Evolutionary conservation across 2,329 filamentous ascomycete genomes (phyloP), one percentile per base, ranked within the genome.

Genomic region (Monilinia vaccinii-corymbosi): DNA sequence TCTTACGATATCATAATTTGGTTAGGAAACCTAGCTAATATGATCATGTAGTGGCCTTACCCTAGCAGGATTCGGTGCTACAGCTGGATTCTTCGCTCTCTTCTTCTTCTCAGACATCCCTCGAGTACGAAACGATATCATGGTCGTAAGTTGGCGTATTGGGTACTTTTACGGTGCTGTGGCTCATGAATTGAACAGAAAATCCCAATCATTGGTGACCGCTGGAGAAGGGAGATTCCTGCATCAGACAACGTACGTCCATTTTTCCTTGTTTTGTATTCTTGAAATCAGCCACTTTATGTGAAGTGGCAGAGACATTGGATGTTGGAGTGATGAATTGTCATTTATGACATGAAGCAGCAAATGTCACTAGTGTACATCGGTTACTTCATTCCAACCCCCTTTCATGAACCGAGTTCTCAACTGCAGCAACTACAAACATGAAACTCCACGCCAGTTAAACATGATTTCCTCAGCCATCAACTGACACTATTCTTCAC

Each of bases 81-180:
- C 82, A 61, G 81, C 80, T 62, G 78, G 71, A 46, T 60, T 78
- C 67, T 77, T 83, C 64, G 81, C 75, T 65, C 75, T 83, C 64
- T 77, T 86, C 67, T 83, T 81, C 77, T 83, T 80, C 65, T 85
- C 82, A 45, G 83, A 84, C 66, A 79, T 87, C 52, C 84, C 84
- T 65, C 78, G 77, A 71, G 75, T 87, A 65, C 76, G 82, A 73
- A 71, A 70, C 51, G 84, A 87, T 68, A 76, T 87, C 64, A 78
- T 87, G 64, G 74, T 78, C 72, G 81, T 83, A 75, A 60, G 76
- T 63, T 61, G 48, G 5, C 3, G 36, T 4, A 18, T 9, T 42
- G 5, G 4, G 23, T 34, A 18, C 34, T 53, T n/a, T 14, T 13
- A 23, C 16, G 14, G 23, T n/a, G 25, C 21, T 45, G 31, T 23